Evolutionary conservation across 345 rosid species (phyloP), one percentile per base, ranked within the genome.

Genomic region (Laguncularia racemosa): DNA sequence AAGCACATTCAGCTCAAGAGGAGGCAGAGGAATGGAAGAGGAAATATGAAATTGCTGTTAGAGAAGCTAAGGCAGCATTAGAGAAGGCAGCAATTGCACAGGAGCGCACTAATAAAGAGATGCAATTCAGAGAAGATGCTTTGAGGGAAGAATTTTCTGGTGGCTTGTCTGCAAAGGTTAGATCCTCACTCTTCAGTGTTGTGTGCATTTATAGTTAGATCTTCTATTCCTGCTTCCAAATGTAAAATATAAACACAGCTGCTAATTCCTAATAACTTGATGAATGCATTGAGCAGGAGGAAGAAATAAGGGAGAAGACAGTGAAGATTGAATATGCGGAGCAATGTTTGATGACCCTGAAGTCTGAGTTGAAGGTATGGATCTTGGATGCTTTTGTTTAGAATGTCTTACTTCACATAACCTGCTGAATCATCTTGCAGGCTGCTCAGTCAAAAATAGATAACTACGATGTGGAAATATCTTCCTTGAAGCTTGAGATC

Each of bases 21-120:
- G 97, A 88, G 73, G 90, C 97, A 6, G 80, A 70, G 57, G 97
- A 95, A 56, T 95, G 99, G 99, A 82, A 85, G 69, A 79, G 97
- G 60, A 95, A 90, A 76, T 95, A 82, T 62, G 97, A 85, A 62
- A 72, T 71, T 58, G 93, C 96, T 47, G 84, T 84, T 50, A 81
- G 92, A 75, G 97, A 90, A 60, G 93, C 97, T 48, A 90, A 84
- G 71, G 73, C 81, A 65, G 96, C 99, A 63, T 67, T 90, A 17
- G 96, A 85, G 85, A 95, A 95, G 76, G 99, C 95, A 55, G 87
- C 97, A 44, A 64, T 76, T 51, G 84, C 80, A 50, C 97, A 90
- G 71, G 95, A 90, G 46, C 85, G 96, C 44, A 58, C 78, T 46
- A 84, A 70, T 64, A 95, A 85, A 81, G 89, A 87, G 63, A 81